Evolutionary conservation across 169 alveolate species (phyloP), one percentile per base, ranked within the genome.

Genomic region (Plasmodium fragile): DNA sequence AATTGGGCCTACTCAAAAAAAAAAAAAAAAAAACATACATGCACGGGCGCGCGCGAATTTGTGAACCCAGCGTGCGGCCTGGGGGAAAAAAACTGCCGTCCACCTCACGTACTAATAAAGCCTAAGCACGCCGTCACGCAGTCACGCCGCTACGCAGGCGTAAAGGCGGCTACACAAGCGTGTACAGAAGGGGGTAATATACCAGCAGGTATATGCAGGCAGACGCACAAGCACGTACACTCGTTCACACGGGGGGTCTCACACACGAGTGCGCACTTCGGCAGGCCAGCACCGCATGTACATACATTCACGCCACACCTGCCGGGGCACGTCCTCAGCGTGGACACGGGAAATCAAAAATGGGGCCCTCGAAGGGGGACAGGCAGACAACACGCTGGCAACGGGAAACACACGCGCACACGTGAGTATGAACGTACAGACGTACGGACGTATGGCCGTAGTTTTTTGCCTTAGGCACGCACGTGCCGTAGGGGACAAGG

Each of bases 331-430:
- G 30, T 65, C 75, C 36, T 65, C 39, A 18, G 73, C 11, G 36
- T 65, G 30, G 34, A 65, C 18, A 65, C 75, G 36, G 75, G 39
- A 65, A 65, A 65, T 65, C 75, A 65, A 65, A 65, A 65, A 65
- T 49, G 59, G 59, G 59, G 22, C 59, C 13, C 36, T 1, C 75
- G 75, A n/a, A 36, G 2, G 73, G 73, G 36, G 73, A 6, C 34
- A 18, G 16, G 10, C 11, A 5, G 28, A 7, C 36, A 59, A 18
- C 36, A 18, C 34, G 28, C 73, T 7, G 36, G 39, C 7, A 65
- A 22, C 0, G 41, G 13, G n/a, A 18, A 65, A 65, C 39, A 69
- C 45, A 6, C 39, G 41, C 45, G 13, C 79, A 65, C 49, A 65
- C 25, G 73, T 18, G 39, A 18, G 70, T 36, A 55, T 3, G 71